Base-by-base conservation (phyloP, 305 asterid genomes). In the Ilex paraguariensis region DNA sequence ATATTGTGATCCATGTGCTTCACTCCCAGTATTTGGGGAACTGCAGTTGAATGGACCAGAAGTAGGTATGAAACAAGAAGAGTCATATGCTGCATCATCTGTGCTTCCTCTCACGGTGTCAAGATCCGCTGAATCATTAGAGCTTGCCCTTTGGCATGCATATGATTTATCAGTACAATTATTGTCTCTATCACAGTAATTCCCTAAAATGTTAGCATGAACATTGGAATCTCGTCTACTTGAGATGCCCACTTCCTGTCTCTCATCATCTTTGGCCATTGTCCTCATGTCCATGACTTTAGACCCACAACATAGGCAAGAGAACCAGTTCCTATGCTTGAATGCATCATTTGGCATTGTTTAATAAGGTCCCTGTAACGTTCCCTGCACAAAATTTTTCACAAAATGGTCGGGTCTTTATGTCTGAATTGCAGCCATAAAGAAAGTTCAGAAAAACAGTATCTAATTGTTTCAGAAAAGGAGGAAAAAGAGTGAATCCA, bases 241-340 rank as follows among this genome's bases (percentile, higher is more conserved):
- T 71, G 69, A 78, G 60, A 46, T 68, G 63, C 84, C 95, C 65
- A 75, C 68, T 76, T 82, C 87, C 78, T 70, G 70, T 75, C 57
- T 67, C 62, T 71, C 76, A 59, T 84, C 93, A 58, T 90, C 94
- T 74, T 78, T 90, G 75, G 95, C 81, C 79, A 90, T 87, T 66
- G 84, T 84, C 79, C 98, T 82, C 96, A 90, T 77, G 78, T 92
- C 98, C 98, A 92, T 84, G 75, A 92, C 94, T 75, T 90, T 92
- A 62, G 98, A 85, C 67, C 98, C 61, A 90, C 88, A 69, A 83
- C 88, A 79, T 84, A 87, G 61, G 98, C 98, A 73, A 92, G 88
- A 61, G 96, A 85, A 75, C 98, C 98, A 67, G 98, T 92, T 71
- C 98, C 98, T 68, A 92, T 62, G 77, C 95, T 92, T 62, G 98